Base-by-base conservation (phyloP, 345 rosid species). In the Corchorus capsularis region DNA sequence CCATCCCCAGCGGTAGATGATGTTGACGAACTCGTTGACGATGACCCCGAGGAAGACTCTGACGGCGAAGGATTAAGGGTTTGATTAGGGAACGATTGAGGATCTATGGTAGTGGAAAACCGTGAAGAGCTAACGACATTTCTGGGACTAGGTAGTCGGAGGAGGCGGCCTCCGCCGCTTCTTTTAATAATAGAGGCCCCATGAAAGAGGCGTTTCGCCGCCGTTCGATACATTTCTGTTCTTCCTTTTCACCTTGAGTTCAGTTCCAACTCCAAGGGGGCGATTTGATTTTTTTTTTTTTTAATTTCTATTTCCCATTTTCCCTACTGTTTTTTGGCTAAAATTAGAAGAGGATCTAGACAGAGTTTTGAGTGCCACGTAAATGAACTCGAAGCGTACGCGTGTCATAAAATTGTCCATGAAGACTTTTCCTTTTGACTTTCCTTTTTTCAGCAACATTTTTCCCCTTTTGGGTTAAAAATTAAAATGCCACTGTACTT, bases 151-250 rank as follows among this genome's bases (percentile, higher is more conserved):
- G 79, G 81, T 3, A 70, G 71, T 50, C 86, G 68, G 66, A 72
- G 82, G 73, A 76, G 80, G 54, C 81, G 79, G 34, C 46, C 49
- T 47, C 39, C 52, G 47, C 37, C 34, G 63, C 49, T 66, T 49
- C 17, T 55, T 15, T 56, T 63, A 15, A 63, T 63, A 60, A 73
- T 49, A 8, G 79, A 62, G 0, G 79, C 79, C 16, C 84, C 76
- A 67, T 54, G 65, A 70, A 92, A 85, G 50, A 88, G 73, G 68
- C 89, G 88, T 77, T 72, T 85, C 78, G 83, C 90, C 79, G 86
- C 91, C 82, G 89, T 85, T 82, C 94, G 82, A 69, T 87, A 89
- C 97, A 92, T 91, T 11, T 63, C 74, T 34, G 67, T 72, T 63
- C 56, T 8, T 2, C 15, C 13, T 50, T 34, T 50, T 34, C n/a